Percentiles rank a stretch among this genome's conserved stretches.
These are phyloP conservation scores for Sanghuangporus baumii DNA, from an alignment of 1,284 basidiomycete genomes.

Conservation along the genomic window DNA sequence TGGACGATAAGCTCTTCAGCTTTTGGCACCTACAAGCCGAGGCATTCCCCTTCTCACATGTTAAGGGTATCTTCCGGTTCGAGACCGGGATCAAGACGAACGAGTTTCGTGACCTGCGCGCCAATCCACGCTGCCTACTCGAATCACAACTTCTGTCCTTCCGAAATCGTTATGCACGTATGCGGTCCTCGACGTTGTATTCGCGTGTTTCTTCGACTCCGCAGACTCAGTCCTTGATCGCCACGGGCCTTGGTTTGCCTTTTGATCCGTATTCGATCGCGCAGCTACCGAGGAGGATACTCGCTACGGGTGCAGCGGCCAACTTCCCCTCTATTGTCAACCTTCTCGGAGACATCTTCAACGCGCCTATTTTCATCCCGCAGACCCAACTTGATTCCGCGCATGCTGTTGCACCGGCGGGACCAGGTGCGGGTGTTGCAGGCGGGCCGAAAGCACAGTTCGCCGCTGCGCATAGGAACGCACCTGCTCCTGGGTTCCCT, in stretches of 20 bases:
- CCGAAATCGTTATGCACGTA: constrained; percentile 70
- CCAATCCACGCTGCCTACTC: constrained; percentile 76
- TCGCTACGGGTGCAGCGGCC: constrained; percentile 66
- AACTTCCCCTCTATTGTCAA: constrained; percentile 80
- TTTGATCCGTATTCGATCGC: constrained; percentile 26
- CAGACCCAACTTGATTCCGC: constrained; percentile 68
- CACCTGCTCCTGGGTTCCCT: constrained; percentile 61
- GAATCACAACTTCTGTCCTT: constrained; percentile 75
- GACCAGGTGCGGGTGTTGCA: constrained; percentile 8
- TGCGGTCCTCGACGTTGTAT: constrained; percentile 28
- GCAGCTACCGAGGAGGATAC: constrained; percentile 23
- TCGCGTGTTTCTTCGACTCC: not conserved
- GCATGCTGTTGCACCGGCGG: constrained; percentile 41
- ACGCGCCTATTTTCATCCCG: constrained; percentile 67
- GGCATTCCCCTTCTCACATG: constrained; percentile 60
- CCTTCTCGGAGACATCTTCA: constrained; percentile 73
- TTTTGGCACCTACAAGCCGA: constrained; percentile 83
- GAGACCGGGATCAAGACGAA: constrained; percentile 79
- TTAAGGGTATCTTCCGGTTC: constrained; percentile 82
- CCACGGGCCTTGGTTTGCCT: constrained; percentile 6
- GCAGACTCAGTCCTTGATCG: not conserved
- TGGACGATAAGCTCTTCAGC: constrained; percentile 83
- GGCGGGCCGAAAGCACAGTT: constrained; percentile 11
- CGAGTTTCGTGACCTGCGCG: constrained; percentile 79
- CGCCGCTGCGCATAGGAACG: constrained; percentile 52